phyloP scores from a whole-genome alignment of 2,329 filamentous ascomycete genomes.

The Diaporthe sp. region DNA sequence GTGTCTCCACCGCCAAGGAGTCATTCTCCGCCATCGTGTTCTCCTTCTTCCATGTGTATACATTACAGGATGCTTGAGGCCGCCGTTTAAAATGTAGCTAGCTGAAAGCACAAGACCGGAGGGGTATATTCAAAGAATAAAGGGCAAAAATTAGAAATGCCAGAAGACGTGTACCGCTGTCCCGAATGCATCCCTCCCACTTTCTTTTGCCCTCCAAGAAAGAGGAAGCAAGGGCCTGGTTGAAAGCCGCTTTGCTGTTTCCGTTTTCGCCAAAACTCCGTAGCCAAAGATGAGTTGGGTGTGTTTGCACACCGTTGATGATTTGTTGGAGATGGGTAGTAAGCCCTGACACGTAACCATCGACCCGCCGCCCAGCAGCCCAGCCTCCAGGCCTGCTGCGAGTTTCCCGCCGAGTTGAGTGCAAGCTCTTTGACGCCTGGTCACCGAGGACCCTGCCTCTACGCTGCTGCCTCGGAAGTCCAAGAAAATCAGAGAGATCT shows the following conservation, averaged over 20 bases:
- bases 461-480: constrained; percentile 1
- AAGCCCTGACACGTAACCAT: constrained; percentile 5
- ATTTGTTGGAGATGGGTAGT: neutral
- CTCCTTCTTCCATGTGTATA: constrained; percentile 4
- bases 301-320: neutral
- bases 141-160: neutral
- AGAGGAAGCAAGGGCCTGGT: neutral
- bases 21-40: neutral
- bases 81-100: neutral
- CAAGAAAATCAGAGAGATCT: neutral
- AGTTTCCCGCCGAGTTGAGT: neutral
- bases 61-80: constrained; percentile 26
- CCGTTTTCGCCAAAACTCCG: constrained; percentile 21
- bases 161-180: constrained; percentile 5
- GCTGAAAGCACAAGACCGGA: constrained; percentile 28
- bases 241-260: constrained; percentile 24
- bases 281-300: constrained; percentile 19
- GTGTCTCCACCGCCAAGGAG: constrained; percentile 11
- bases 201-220: neutral
- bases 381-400: constrained; percentile 15
- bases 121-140: constrained; percentile 16
- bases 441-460: neutral
- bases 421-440: constrained; percentile 9
- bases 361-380: neutral
- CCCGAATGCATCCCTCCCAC: neutral